A percentile compares a stretch with the other conserved stretches of the same genome.
phyloP scores from a whole-genome alignment of 2,329 filamentous ascomycete species.

The Plectosphaerella cucumerina region DNA sequence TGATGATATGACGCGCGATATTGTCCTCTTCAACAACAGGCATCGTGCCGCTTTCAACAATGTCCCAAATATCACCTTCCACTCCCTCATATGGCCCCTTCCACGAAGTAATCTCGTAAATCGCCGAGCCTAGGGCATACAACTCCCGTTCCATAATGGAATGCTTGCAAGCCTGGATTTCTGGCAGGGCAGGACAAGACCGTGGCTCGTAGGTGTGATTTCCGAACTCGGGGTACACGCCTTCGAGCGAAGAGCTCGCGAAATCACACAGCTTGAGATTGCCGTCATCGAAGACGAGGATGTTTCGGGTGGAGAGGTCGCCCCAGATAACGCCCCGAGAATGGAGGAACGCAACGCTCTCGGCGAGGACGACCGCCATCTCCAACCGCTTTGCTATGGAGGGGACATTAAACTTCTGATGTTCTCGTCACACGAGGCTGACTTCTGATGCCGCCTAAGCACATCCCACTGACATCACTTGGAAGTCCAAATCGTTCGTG shows the following conservation, averaged over 20 bases:
- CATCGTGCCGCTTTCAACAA: not conserved
- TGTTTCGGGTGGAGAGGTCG: conserved; percentile 1
- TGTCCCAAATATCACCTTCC: not conserved
- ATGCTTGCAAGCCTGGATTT: not conserved
- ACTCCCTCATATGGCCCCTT: not conserved
- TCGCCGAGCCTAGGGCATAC: not conserved
- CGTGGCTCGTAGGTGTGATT: not conserved
- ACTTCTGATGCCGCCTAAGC: too few relatives aligned
- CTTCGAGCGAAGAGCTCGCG: not conserved
- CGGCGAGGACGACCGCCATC: not conserved
- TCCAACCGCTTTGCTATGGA: not conserved
- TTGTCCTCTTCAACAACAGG: not conserved
- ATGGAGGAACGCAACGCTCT: not conserved
- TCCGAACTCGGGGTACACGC: not conserved
- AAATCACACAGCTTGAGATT: conserved; percentile 2
- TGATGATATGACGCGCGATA: not conserved
- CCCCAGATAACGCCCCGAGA: conserved; percentile 1
- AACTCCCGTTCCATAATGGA: not conserved
- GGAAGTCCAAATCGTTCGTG: not conserved
- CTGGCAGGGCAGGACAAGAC: not conserved
- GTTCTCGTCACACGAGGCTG: too few relatives aligned
- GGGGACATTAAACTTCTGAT: too few relatives aligned
- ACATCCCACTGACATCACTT: too few relatives aligned
- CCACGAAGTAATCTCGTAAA: conserved; percentile 3
- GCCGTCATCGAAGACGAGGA: conserved; percentile 1